Evolutionary conservation across 169 alveolate species (phyloP).

Genomic region (Plasmodium inui): DNA sequence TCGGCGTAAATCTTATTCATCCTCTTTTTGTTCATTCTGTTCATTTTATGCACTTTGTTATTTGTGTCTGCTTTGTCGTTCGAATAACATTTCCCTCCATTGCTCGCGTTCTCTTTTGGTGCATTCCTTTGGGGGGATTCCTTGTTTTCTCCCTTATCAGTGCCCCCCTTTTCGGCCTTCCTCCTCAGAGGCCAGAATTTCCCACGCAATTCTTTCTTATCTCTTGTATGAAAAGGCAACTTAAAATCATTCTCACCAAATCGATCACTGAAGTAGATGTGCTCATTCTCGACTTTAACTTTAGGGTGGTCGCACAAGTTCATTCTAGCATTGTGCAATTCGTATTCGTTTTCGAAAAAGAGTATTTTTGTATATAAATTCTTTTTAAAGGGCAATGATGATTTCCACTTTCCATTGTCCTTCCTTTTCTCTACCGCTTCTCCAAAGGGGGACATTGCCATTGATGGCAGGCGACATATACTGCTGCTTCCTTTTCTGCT

Average conservation of each 20-base stretch:
- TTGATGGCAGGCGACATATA: not conserved
- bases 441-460: not conserved
- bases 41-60: not conserved
- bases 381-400: not conserved
- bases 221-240: constrained; percentile 18
- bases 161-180: not conserved
- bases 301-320: constrained; percentile 20
- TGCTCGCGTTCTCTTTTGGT: not conserved
- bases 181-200: constrained; percentile 15
- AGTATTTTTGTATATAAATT: constrained; percentile 62
- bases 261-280: constrained; percentile 45
- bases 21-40: not conserved
- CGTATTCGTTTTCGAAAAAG: constrained; percentile 54
- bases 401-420: not conserved
- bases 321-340: constrained; percentile 1
- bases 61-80: not conserved
- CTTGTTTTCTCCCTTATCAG: not conserved
- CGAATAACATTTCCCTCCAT: not conserved
- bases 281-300: constrained; percentile 19
- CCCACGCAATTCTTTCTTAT: not conserved
- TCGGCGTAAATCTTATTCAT: constrained; percentile 28
- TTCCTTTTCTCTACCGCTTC: not conserved
- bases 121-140: not conserved
- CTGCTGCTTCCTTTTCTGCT: not conserved
- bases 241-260: constrained; percentile 35